A percentile compares a stretch with the other conserved stretches of the same genome.
These are phyloP conservation scores for Ulota crispa DNA, from an alignment of 225 moss, liverwort and hornwort genomes.

Conservation along the genomic window DNA sequence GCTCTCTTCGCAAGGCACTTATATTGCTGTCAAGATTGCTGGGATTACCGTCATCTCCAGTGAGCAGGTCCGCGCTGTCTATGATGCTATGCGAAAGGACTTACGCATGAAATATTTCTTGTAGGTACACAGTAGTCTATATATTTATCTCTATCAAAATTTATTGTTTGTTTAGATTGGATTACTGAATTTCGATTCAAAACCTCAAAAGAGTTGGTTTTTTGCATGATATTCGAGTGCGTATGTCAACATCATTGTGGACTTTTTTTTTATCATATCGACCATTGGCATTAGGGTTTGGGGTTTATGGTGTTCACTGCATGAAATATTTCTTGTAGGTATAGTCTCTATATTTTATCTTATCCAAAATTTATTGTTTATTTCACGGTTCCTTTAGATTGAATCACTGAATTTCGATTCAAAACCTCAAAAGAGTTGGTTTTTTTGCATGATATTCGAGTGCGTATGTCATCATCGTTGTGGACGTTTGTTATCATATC, in stretches of 20 bases:
- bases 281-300: background rate
- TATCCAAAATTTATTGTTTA: background rate
- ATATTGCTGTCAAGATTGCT: conserved; percentile 49
- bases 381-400: too few species aligned
- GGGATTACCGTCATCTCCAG: conserved; percentile 41
- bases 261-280: too few species aligned
- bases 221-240: background rate
- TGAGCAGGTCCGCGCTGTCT: conserved; percentile 56
- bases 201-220: background rate
- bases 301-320: conserved; percentile 3
- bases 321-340: conserved; percentile 59
- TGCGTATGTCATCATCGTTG: background rate
- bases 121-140: conserved; percentile 21
- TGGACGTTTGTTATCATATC: too few species aligned
- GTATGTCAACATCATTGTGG: too few species aligned
- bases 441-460: background rate
- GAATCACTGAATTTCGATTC: conserved; percentile 6
- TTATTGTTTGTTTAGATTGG: background rate
- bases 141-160: background rate
- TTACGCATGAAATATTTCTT: conserved; percentile 57
- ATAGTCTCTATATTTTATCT: too few species aligned
- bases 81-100: conserved; percentile 62
- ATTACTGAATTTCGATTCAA: conserved; percentile 4
- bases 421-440: background rate
- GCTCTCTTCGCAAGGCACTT: conserved; percentile 50